Conservation (phyloP, 108 stramenopile species). For the Cylindrotheca fusiformis region DNA sequence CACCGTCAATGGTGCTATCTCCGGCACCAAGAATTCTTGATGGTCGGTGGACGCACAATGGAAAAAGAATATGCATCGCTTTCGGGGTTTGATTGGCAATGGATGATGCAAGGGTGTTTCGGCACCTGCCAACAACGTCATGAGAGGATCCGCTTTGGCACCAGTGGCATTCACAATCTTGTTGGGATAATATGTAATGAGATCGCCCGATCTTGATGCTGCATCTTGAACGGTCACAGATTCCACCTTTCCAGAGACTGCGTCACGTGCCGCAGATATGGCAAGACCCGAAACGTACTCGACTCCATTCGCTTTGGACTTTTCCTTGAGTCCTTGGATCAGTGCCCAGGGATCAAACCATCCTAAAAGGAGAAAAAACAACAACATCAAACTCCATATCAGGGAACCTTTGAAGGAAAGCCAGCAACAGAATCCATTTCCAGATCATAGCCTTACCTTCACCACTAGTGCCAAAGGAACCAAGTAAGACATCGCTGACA, state of each 20-base stretch:
- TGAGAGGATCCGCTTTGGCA: constrained; percentile 42
- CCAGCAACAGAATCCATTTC: no score
- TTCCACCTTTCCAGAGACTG: constrained; percentile 30
- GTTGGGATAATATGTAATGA: no score
- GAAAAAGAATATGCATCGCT: constrained; percentile 70
- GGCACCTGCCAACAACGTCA: constrained; percentile 28
- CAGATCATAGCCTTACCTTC: no score
- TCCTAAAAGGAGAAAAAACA: no score
- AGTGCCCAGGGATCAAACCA: constrained; percentile 80
- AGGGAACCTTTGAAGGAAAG: no score
- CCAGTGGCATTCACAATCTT: constrained; percentile 67
- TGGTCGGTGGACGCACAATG: constrained; percentile 39
- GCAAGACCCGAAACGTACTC: constrained; percentile 37
- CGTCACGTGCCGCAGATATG: constrained; percentile 15
- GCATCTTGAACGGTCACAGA: constrained; percentile 32
- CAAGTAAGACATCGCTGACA: constrained; percentile 49
- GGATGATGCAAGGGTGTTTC: constrained; percentile 24
- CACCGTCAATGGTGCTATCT: constrained; percentile 67
- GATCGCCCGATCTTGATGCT: constrained; percentile 1
- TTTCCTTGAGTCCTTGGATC: constrained; percentile 43
- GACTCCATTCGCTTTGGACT: constrained; percentile 46
- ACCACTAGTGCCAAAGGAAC: constrained; percentile 46
- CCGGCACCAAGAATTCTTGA: constrained; percentile 24
- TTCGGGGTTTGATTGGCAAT: constrained; percentile 66
- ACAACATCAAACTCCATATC: no score